A percentile compares a stretch with the other conserved stretches of the same genome.
These are phyloP conservation scores for Neurospora sp. DNA, from an alignment of 495 filamentous ascomycete species.

Conservation along the genomic window DNA sequence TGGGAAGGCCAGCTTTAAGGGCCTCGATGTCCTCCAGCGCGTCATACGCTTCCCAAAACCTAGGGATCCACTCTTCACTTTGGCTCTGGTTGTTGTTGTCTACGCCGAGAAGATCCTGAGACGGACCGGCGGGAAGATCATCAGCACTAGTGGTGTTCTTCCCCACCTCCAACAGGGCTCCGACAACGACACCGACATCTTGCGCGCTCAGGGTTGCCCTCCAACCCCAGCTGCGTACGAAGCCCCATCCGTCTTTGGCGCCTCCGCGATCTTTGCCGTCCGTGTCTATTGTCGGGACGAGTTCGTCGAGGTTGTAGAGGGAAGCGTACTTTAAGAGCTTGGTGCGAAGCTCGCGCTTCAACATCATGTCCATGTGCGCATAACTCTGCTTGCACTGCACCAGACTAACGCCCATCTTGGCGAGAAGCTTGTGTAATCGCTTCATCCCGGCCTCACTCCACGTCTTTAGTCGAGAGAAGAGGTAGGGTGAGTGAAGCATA, in stretches of 20 bases:
- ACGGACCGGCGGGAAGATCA: constrained; percentile 11
- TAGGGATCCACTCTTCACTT: constrained; percentile 55
- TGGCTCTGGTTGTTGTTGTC: constrained; percentile 40
- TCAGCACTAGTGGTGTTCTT: constrained; percentile 30
- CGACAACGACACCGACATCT: constrained; percentile 82
- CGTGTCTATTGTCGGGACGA: constrained; percentile 62
- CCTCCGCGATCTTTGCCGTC: constrained; percentile 46
- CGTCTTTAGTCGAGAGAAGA: constrained; percentile 84
- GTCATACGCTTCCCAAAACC: constrained; percentile 94
- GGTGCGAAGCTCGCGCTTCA: constrained; percentile 80
- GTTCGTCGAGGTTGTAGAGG: constrained; percentile 81
- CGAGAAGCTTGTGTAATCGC: constrained; percentile 86
- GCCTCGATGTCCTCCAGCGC: constrained; percentile 69
- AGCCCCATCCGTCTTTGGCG: constrained; percentile 83
- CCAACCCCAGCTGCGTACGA: constrained; percentile 97
- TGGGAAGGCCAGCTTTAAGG: constrained; percentile 66
- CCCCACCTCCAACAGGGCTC: constrained; percentile 87
- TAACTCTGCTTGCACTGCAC: constrained; percentile 92
- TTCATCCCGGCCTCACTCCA: constrained; percentile 88
- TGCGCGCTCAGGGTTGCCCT: constrained; percentile 84
- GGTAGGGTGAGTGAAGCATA: constrained; percentile 94
- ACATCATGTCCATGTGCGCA: constrained; percentile 95
- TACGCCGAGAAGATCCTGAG: constrained; percentile 28
- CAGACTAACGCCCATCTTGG: constrained; percentile 95
- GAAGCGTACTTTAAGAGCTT: constrained; percentile 83